Evolutionary conservation across 73 alveolate genomes (phyloP).

Genomic region (Blepharisma japonicum): DNA sequence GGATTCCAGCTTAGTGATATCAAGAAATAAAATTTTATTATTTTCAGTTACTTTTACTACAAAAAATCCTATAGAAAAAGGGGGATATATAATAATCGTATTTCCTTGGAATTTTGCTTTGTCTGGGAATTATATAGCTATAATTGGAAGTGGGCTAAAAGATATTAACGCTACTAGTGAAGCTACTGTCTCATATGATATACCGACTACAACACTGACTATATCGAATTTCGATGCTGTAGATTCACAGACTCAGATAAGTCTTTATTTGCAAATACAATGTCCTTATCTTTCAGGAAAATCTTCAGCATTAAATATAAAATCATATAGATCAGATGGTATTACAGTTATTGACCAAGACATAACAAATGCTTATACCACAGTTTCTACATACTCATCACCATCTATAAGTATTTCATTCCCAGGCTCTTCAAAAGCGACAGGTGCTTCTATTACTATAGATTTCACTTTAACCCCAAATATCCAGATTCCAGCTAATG

Average conservation of each 20-base stretch:
- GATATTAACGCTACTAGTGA: background rate
- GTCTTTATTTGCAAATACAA: background rate
- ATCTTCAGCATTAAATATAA: background rate
- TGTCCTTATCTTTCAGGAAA: background rate
- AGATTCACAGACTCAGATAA: background rate
- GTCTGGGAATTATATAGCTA: background rate
- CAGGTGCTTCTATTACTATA: background rate
- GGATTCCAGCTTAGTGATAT: background rate
- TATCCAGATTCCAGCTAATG: slow-evolving; percentile 4
- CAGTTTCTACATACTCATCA: slow-evolving; percentile 2
- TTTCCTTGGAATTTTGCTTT: slow-evolving; percentile 19
- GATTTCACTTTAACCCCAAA: background rate
- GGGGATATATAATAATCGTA: slow-evolving; percentile 8
- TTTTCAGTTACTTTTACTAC: background rate
- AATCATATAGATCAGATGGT: background rate
- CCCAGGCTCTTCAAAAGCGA: background rate
- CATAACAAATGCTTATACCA: slow-evolving; percentile 6
- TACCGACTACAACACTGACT: background rate
- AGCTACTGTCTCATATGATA: background rate
- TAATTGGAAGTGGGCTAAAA: slow-evolving; percentile 18
- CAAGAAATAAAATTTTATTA: background rate
- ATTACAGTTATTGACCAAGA: background rate
- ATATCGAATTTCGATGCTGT: slow-evolving; percentile 22
- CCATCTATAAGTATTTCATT: background rate
- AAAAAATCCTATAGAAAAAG: slow-evolving; percentile 27